Percentiles rank a stretch among this genome's conserved stretches.
Conservation (phyloP, 192 early-diverging fungal species). For the Coemansia sp. region DNA sequence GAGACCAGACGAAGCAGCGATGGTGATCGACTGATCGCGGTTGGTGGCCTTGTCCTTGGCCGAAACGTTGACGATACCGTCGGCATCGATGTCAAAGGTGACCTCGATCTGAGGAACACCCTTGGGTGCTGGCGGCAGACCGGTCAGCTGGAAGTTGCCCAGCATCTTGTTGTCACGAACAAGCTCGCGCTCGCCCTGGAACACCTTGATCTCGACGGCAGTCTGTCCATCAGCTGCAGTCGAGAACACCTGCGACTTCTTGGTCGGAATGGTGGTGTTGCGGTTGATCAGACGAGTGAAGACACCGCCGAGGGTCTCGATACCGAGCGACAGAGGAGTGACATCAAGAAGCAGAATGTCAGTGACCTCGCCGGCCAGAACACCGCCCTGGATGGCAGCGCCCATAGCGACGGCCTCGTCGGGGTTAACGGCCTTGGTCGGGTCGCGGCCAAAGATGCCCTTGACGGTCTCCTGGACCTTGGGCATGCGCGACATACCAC, state of each 20-base stretch:
- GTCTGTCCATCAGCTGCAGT: slow-evolving; percentile 98
- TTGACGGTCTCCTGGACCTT: slow-evolving; percentile 97
- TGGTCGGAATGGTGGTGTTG: slow-evolving; percentile 96
- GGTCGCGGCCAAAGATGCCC: slow-evolving; percentile 98
- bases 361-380: slow-evolving; percentile 92
- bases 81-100: slow-evolving; percentile 94
- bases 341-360: slow-evolving; percentile 94
- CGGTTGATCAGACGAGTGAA: slow-evolving; percentile 97
- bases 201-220: slow-evolving; percentile 96
- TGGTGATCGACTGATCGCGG: slow-evolving; percentile 92
- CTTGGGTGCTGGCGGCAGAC: slow-evolving; percentile 94
- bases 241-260: slow-evolving; percentile 98
- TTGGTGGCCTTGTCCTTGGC: slow-evolving; percentile 94
- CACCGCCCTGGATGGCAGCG: slow-evolving; percentile 97
- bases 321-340: slow-evolving; percentile 95
- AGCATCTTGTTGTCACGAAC: slow-evolving; percentile 99
- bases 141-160: slow-evolving; percentile 96
- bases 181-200: slow-evolving; percentile 94
- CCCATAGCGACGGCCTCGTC: slow-evolving; percentile 99
- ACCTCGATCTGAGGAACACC: slow-evolving; percentile 98
- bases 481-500: slow-evolving; percentile 98
- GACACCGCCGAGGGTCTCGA: slow-evolving; percentile 98
- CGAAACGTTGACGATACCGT: slow-evolving; percentile 95
- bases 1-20: slow-evolving; percentile 90
- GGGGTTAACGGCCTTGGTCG: slow-evolving; percentile 98